phyloP scores from a whole-genome alignment of 768 basidiomycete genomes.

The Calocera cornea region DNA sequence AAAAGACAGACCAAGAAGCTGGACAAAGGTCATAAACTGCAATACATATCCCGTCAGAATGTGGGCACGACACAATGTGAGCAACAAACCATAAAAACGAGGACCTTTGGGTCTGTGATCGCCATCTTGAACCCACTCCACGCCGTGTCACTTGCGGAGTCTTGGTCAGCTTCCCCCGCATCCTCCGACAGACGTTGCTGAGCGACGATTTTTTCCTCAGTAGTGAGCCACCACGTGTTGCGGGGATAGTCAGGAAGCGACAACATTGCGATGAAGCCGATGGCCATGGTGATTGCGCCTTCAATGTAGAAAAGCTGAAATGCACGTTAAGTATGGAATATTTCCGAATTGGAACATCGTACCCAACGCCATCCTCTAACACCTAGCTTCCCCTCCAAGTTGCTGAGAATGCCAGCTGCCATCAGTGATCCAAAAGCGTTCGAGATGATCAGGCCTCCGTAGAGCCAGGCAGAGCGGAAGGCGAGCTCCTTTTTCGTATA shows the following conservation, averaged over 20 bases:
- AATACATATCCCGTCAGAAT: not conserved
- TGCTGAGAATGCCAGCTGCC: conserved; percentile 55
- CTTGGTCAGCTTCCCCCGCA: conserved; percentile 51
- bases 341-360: not conserved
- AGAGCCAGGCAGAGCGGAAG: conserved; percentile 47
- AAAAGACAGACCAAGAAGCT: not conserved
- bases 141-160: conserved; percentile 40
- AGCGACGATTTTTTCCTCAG: conserved; percentile 41
- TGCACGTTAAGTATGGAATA: not conserved
- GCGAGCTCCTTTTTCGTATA: conserved; percentile 43
- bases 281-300: conserved; percentile 48
- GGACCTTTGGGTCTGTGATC: conserved; percentile 41
- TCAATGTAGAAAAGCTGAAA: conserved; percentile 52
- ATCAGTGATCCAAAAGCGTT: conserved; percentile 60
- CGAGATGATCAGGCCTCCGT: conserved; percentile 45
- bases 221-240: conserved; percentile 47
- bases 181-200: conserved; percentile 55
- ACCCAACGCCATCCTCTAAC: conserved; percentile 52
- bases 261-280: conserved; percentile 44
- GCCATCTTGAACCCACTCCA: conserved; percentile 42
- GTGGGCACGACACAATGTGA: not conserved
- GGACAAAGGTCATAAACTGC: not conserved
- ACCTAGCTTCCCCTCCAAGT: conserved; percentile 54
- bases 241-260: conserved; percentile 19
- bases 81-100: conserved; percentile 33